Percentiles rank a stretch among this genome's conserved stretches.
These are phyloP conservation scores for Phytophthora rubi DNA, from an alignment of 352 stramenopile species.

Conservation along the genomic window DNA sequence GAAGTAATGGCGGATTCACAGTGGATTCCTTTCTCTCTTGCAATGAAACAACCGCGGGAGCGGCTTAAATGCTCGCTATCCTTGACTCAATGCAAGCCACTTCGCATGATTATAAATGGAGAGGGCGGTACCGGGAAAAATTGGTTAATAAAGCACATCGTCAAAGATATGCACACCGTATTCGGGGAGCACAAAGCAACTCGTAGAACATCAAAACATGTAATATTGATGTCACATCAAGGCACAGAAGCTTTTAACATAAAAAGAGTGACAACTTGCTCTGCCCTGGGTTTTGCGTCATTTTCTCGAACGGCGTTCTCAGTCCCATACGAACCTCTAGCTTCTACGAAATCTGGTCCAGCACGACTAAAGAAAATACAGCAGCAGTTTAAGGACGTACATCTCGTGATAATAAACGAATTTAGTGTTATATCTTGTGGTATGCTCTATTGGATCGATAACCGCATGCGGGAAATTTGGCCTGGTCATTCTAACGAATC, in stretches of 20 bases:
- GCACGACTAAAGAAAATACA: background rate
- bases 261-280: conserved; percentile 2
- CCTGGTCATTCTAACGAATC: background rate
- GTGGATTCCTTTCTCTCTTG: background rate
- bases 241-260: conserved; percentile 6
- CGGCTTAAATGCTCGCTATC: background rate
- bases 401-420: background rate
- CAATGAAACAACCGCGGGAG: background rate
- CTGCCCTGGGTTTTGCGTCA: background rate
- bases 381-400: background rate
- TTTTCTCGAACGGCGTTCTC: background rate
- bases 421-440: conserved; percentile 1
- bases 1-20: conserved; percentile 2
- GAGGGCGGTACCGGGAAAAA: too few relatives aligned
- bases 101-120: too few relatives aligned
- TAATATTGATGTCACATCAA: conserved; percentile 3
- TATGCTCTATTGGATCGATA: conserved; percentile 5
- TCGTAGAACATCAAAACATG: background rate
- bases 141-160: too few relatives aligned
- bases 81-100: too few relatives aligned
- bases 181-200: background rate
- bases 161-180: background rate
- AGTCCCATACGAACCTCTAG: background rate
- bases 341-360: background rate
- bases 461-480: conserved; percentile 1